These are phyloP conservation scores for Talaromyces sp. DNA, from an alignment of 2,329 filamentous ascomycete species.

Conservation along the genomic window DNA sequence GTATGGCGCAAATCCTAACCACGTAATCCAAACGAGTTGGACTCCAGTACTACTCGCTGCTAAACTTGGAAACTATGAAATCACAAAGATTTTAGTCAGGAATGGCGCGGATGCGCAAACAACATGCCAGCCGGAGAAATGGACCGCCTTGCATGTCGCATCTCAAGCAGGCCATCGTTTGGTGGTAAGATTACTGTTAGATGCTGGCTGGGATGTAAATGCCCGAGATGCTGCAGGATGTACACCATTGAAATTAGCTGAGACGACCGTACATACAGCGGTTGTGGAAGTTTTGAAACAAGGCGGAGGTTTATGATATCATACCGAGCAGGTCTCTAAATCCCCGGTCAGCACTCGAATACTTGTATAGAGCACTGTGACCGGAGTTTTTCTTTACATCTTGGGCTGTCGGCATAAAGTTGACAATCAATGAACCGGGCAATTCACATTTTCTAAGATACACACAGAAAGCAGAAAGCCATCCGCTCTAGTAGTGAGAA, in stretches of 20 bases:
- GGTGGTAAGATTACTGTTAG: constrained; percentile 1
- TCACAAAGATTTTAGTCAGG: background rate
- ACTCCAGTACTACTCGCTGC: background rate
- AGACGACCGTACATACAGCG: background rate
- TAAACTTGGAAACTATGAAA: constrained; percentile 1
- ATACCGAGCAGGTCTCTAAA: background rate
- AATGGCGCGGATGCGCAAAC: background rate
- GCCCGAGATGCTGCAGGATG: background rate
- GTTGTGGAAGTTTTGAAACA: constrained; percentile 6
- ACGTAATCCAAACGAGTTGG: background rate
- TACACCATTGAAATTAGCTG: constrained; percentile 2
- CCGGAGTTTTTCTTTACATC: background rate
- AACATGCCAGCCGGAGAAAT: background rate
- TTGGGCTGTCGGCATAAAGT: background rate
- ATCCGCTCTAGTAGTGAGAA: background rate
- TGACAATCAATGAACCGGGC: background rate
- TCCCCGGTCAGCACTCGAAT: background rate
- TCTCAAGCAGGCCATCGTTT: background rate
- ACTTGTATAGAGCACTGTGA: background rate
- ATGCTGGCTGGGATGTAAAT: background rate
- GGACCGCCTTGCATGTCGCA: constrained; percentile 6
- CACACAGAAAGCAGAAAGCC: background rate
- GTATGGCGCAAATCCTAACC: constrained; percentile 2
- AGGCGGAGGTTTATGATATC: background rate
- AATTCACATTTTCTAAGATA: background rate